A percentile compares a stretch with the other conserved stretches of the same genome.
These are phyloP conservation scores for Sungouiella blattae DNA, from an alignment of 805 yeast species.

Conservation along the genomic window DNA sequence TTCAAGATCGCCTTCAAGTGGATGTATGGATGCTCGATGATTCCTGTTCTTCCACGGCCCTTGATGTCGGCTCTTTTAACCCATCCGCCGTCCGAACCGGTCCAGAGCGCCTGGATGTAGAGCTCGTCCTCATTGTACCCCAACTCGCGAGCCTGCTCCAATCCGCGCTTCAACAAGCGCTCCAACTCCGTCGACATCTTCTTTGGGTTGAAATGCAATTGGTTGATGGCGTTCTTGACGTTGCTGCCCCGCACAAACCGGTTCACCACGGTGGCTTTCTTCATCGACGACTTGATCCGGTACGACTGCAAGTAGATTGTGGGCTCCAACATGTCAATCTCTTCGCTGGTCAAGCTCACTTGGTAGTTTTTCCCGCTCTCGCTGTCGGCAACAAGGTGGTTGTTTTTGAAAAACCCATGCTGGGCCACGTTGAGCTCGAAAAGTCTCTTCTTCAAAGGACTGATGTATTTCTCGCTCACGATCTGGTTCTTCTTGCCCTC, in stretches of 20 bases:
- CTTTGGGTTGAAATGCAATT: slow-evolving; percentile 83
- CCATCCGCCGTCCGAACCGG: slow-evolving; percentile 83
- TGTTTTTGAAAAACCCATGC: slow-evolving; percentile 69
- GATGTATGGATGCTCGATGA: slow-evolving; percentile 69
- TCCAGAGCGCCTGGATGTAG: slow-evolving; percentile 82
- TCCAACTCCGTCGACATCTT: slow-evolving; percentile 77
- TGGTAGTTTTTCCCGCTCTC: slow-evolving; percentile 47
- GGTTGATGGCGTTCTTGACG: slow-evolving; percentile 80
- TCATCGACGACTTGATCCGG: slow-evolving; percentile 83
- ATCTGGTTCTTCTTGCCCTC: slow-evolving; percentile 43
- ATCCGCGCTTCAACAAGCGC: slow-evolving; percentile 67
- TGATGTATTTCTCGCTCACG: slow-evolving; percentile 51
- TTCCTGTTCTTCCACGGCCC: slow-evolving; percentile 89
- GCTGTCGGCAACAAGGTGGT: slow-evolving; percentile 42
- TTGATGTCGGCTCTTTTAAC: slow-evolving; percentile 69
- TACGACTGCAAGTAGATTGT: slow-evolving; percentile 76
- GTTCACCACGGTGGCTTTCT: slow-evolving; percentile 78
- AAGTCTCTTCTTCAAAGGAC: slow-evolving; percentile 68
- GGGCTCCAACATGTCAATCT: slow-evolving; percentile 81
- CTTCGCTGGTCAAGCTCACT: slow-evolving; percentile 56
- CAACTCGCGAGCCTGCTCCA: slow-evolving; percentile 61
- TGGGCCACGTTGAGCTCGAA: slow-evolving; percentile 57
- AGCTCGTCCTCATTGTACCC: slow-evolving; percentile 59
- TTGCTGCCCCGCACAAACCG: slow-evolving; percentile 71
- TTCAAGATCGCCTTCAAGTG: slow-evolving; percentile 78